Base-by-base conservation (phyloP, 1,284 basidiomycete genomes). In the Phellopilus nigrolimitatus region DNA sequence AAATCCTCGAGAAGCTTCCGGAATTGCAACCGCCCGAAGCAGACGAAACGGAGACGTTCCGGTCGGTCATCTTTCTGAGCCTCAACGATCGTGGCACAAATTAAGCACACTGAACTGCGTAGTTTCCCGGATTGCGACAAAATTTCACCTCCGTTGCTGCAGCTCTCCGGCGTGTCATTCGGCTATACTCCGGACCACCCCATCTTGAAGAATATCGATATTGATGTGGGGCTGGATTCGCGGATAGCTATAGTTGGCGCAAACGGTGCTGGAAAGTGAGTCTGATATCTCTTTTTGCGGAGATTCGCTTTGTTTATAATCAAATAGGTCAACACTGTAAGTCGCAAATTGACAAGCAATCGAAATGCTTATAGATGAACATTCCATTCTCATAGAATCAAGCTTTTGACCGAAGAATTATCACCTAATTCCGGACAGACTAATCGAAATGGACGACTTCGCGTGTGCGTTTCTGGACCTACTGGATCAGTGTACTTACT, bases 1-100 rank as follows among this genome's bases (percentile, higher is more conserved):
- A 99, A 71, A 95, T 98, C 56, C 75, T 99, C 45, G 97, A 99
- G 68, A 97, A 97, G 82, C 72, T 99, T 31, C 97, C 95, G 3
- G 92, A 95, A 57, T 75, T 98, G 45, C 82, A 95, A 62, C 91
- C 93, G 31, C 95, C 95, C 3, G 93, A 95, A 68, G 79, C 80
- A 58, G 91, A 91, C 53, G 93, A 92, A 62, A 89, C 79, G 34
- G 95, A 97, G 66, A 87, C 78, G 28, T 97, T 99, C 78, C 38
- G 56, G 61, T 47, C 53, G 52, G 53, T 47, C 51, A 28, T 43
- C 53, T 10, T 60, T 56, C 42, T 15, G 15, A 36, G 27, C 12
- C 12, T 31, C 36, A 30, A 38, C 25, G 43, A 30, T 47, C 48
- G 27, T 40, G 54, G 25, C 44, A 48, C 38, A 31, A 25, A 37